phyloP scores from a whole-genome alignment of 2,329 filamentous ascomycete species.

The Colletotrichum tropicale region DNA sequence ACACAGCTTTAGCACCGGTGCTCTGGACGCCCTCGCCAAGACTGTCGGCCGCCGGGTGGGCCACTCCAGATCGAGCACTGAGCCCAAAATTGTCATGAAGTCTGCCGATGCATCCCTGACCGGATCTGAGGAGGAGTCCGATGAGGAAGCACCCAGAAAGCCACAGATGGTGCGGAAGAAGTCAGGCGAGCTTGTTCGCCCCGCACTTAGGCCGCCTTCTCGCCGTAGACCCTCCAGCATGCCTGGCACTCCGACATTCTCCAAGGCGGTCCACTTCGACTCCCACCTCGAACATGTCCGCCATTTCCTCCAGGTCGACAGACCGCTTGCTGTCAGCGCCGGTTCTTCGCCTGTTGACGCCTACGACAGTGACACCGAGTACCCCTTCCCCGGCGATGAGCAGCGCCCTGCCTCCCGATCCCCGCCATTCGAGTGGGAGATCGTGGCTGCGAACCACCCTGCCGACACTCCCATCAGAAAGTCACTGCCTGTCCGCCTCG shows the following conservation, averaged over 20 bases:
- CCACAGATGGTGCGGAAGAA: conserved; percentile 98
- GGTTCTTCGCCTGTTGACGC: conserved; percentile 89
- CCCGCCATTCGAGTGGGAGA: conserved; percentile 82
- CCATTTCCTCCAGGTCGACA: conserved; percentile 93
- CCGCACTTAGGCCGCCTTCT: conserved; percentile 81
- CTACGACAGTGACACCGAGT: conserved; percentile 87
- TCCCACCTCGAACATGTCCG: conserved; percentile 94
- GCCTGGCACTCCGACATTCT: conserved; percentile 95
- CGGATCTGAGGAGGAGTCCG: conserved; percentile 67
- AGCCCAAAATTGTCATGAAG: conserved; percentile 54
- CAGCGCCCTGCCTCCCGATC: conserved; percentile 43
- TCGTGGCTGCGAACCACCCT: conserved; percentile 72
- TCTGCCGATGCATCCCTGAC: conserved; percentile 55
- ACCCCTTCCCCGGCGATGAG: conserved; percentile 74
- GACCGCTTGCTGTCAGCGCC: conserved; percentile 94
- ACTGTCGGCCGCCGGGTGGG: conserved; percentile 44
- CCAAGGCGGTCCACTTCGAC: conserved; percentile 98
- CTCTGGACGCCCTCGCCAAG: conserved; percentile 45
- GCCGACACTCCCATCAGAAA: conserved; percentile 66
- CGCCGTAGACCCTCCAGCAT: conserved; percentile 89
- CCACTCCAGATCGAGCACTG: conserved; percentile 61
- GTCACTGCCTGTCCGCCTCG: conserved; percentile 74
- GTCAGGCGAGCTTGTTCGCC: conserved; percentile 94
- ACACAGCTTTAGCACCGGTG: conserved; percentile 52
- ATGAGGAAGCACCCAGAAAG: conserved; percentile 60